Evolutionary conservation across 495 filamentous ascomycete species (phyloP), one percentile per base, ranked within the genome.

Genomic region (Jackrogersella multiformis): DNA sequence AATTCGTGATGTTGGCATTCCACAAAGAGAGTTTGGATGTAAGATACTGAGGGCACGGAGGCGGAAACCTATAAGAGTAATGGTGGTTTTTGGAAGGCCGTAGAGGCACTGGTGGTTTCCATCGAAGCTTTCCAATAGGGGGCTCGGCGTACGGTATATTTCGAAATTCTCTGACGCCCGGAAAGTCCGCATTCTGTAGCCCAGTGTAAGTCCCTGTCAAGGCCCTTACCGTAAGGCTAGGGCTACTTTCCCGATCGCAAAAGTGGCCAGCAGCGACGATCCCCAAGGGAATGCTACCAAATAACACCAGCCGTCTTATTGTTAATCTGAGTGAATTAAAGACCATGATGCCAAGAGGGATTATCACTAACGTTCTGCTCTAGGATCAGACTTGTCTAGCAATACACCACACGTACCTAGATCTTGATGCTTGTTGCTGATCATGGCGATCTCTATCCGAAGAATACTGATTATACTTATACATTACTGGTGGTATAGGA

Each of bases 101-200:
- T 15, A 75, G 71, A 28, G 74, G 56, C 20, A 77, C 66, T 1
- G 81, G 75, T 0, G 81, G 79, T 18, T 76, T 73, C 76, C 76
- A 83, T 46, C 81, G 76, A 12, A 67, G 70, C 24, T 67, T 68
- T 15, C 76, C 75, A 5, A 80, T 64, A 0, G 82, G 81, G 2
- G 78, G 71, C 46, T 79, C 68, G 1, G 79, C 80, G 58, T 75
- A 83, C 1, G 82, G 79, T 42, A 85, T 79, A 53, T 72, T 75
- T 36, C 81, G 80, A 68, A 81, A 85, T 51, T 81, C 77, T 38
- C 79, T 78, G 6, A 80, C 76, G 6, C 74, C 66, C 8, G 74
- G 75, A 45, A 73, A 80, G 0, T 75, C 67, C 2, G 68, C 32
- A 59, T 80, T 74, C 59, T 78, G 67, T 32, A 80, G 66, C 5